Percentiles rank a stretch among this genome's conserved stretches.
Conservation (phyloP, 345 rosid genomes). For the Moricandia arvensis region DNA sequence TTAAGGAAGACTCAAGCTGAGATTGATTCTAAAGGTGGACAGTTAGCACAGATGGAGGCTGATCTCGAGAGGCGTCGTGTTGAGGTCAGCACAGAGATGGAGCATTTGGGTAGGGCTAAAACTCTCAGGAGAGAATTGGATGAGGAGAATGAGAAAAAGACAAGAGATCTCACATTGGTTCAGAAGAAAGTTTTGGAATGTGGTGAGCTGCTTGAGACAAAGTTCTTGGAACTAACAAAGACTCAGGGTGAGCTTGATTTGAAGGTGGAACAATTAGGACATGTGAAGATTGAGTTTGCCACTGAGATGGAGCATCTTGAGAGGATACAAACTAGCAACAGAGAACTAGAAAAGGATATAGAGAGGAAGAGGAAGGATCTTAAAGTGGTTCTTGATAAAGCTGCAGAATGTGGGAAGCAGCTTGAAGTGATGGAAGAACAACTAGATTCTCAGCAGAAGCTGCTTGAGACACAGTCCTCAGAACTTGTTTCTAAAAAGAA, state of each 20-base stretch:
- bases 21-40: not conserved
- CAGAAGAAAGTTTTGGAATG: not conserved
- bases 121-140: conserved; percentile 2
- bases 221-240: not conserved
- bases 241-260: conserved; percentile 20
- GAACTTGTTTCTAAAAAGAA: conserved; percentile 21
- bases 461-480: conserved; percentile 5
- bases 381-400: too few relatives aligned
- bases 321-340: not conserved
- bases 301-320: conserved; percentile 1
- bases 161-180: not conserved
- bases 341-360: not conserved
- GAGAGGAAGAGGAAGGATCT: not conserved
- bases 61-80: conserved; percentile 10
- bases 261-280: conserved; percentile 11
- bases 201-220: conserved; percentile 13
- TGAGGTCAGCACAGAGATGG: conserved; percentile 12
- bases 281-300: not conserved
- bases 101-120: not conserved
- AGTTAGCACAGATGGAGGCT: not conserved
- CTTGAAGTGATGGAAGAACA: not conserved
- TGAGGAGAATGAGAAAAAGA: conserved; percentile 7
- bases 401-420: too few relatives aligned
- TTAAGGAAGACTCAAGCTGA: conserved; percentile 20
- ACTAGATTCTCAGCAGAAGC: not conserved